Base-by-base conservation (phyloP, 2,329 filamentous ascomycete genomes). In the Alternaria sp. region DNA sequence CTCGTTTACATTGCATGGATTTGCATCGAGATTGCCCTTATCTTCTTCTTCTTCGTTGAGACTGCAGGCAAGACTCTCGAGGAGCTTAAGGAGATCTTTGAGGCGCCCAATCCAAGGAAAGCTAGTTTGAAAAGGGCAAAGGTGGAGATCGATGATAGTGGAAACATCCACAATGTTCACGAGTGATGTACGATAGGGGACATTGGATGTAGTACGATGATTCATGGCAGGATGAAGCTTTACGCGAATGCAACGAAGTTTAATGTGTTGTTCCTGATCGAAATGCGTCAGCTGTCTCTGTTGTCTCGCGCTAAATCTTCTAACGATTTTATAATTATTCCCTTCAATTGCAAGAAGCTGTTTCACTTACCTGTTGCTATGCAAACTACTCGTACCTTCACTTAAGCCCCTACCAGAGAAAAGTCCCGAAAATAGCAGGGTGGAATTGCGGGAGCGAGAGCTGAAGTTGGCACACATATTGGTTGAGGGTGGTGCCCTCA, bases 11-110 rank as follows among this genome's bases (percentile, higher is more conserved):
- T 76, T 62, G 69, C 16, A 1, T 77, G 74, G 74, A 75, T 74
- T 34, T 67, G 64, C n/a, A 61, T 77, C 5, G 74, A 77, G 60
- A 65, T 77, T 51, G 61, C 48, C 3, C 56, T 72, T 18, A 70
- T 77, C 30, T 74, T 67, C 54, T 71, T 71, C 57, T 75, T 75
- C 68, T 77, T 75, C 41, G 74, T 77, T 20, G 74, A 77, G 41
- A 77, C 74, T 2, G 68, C 70, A 0, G 74, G 74, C 3, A 74
- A 75, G 63, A 76, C 74, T 18, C 63, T 76, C 0, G 74, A 77
- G 44, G 74, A 77, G 56, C 61, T 76, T 14, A 74, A 66, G 62
- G 71, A 66, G 25, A 74, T 77, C 44, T 77, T 76, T 40, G 73
- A 76, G 10, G 72, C 72, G 10, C 64, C 64, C 1, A 75, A 74